These are phyloP conservation scores for Pythium rishiriense DNA, from an alignment of 352 stramenopile species.

Conservation along the genomic window DNA sequence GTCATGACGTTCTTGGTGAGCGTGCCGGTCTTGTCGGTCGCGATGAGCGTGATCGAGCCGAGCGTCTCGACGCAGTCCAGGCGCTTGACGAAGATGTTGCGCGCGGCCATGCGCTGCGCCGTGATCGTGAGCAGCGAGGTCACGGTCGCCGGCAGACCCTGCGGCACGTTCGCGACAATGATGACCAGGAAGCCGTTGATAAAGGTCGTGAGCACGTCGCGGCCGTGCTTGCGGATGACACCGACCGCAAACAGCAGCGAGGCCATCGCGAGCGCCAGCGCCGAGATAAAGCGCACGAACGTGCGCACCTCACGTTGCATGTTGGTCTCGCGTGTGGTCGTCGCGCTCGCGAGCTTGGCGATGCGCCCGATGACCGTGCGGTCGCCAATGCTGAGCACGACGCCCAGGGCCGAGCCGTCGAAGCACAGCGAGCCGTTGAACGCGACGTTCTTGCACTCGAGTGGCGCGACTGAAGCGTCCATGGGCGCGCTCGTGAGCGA, in stretches of 20 bases:
- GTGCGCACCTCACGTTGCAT: slow-evolving; percentile 48
- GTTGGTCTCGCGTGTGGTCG: slow-evolving; percentile 33
- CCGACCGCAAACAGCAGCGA: slow-evolving; percentile 35
- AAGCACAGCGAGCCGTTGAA: too few species aligned
- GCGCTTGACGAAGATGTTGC: slow-evolving; percentile 89
- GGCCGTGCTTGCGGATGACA: slow-evolving; percentile 34
- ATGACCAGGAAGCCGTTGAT: slow-evolving; percentile 54
- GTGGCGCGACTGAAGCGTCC: slow-evolving; percentile 26
- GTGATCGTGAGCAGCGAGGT: slow-evolving; percentile 87
- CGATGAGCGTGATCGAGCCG: slow-evolving; percentile 86
- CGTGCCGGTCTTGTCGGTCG: slow-evolving; percentile 93
- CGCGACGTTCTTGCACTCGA: slow-evolving; percentile 50
- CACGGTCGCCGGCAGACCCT: slow-evolving; percentile 90
- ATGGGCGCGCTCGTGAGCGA: slow-evolving; percentile 29
- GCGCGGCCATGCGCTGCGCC: slow-evolving; percentile 66
- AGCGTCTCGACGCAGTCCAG: slow-evolving; percentile 90
- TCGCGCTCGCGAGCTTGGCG: slow-evolving; percentile 44
- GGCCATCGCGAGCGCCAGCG: slow-evolving; percentile 38
- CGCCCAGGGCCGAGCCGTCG: slow-evolving; percentile 40
- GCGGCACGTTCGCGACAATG: slow-evolving; percentile 70
- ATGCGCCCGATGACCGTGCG: slow-evolving; percentile 58
- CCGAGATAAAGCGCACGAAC: slow-evolving; percentile 49
- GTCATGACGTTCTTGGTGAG: slow-evolving; percentile 81
- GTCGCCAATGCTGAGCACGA: slow-evolving; percentile 48
- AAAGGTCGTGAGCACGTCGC: slow-evolving; percentile 41